Evolutionary conservation across 139 green algal species (phyloP).

Genomic region (Chlamydomonas eustigma): DNA sequence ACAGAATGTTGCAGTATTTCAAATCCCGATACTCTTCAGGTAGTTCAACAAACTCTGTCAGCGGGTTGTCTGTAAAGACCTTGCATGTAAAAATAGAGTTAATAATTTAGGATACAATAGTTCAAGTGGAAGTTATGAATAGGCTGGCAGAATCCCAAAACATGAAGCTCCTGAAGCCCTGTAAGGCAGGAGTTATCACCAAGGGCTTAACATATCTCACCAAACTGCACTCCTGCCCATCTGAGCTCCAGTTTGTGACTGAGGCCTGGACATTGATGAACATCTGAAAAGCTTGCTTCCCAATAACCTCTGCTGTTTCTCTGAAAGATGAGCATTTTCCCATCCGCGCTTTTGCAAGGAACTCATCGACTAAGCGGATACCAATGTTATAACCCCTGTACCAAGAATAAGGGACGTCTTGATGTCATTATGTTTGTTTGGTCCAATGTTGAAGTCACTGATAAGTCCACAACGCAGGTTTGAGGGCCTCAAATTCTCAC

Average conservation of each 20-base stretch:
- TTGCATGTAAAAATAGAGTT: no score
- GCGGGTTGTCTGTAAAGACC: constrained; percentile 86
- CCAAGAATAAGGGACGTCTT: no score
- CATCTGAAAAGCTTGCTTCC: constrained; percentile 69
- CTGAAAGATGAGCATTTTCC: constrained; percentile 69
- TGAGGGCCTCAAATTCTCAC: no score
- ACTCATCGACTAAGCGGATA: constrained; percentile 91
- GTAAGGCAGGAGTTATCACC: no score
- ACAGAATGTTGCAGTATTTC: constrained; percentile 87
- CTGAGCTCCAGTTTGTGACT: constrained; percentile 78
- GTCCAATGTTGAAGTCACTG: no score
- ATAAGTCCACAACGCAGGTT: no score
- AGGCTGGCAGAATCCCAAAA: no score
- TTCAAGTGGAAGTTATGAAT: no score
- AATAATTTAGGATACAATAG: no score
- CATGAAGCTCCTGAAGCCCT: no score
- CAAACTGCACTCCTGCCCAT: constrained; percentile 83
- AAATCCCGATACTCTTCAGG: constrained; percentile 77
- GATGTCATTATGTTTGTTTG: no score
- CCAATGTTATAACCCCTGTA: constrained; percentile 96
- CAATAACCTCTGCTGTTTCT: constrained; percentile 77
- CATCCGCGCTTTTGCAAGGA: constrained; percentile 80
- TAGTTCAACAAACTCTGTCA: constrained; percentile 97
- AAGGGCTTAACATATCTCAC: no score
- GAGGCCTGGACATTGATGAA: constrained; percentile 81